Conservation (phyloP, 208 protist species). For the Leptomonas pyrrhocoris region DNA sequence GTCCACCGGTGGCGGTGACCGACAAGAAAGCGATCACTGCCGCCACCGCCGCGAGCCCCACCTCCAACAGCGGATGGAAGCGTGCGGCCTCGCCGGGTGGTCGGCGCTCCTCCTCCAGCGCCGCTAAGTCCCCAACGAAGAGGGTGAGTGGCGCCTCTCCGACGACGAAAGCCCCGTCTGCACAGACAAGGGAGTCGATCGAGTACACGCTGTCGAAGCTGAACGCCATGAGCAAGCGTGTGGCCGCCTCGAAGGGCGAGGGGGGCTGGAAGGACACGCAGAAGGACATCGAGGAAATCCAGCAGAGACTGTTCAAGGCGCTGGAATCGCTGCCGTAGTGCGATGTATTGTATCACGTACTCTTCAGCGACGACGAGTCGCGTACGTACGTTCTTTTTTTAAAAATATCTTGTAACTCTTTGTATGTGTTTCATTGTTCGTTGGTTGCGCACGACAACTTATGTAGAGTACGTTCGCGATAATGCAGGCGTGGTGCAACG, state of each 20-base stretch:
- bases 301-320: conserved; percentile 46
- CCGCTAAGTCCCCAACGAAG: neutral
- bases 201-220: conserved; percentile 63
- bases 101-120: neutral
- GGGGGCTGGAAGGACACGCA: conserved; percentile 36
- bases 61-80: conserved; percentile 3
- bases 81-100: conserved; percentile 10
- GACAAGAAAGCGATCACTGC: neutral
- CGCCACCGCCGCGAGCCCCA: neutral
- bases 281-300: conserved; percentile 53
- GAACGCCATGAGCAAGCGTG: conserved; percentile 49
- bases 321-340: conserved; percentile 18
- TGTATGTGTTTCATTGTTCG: neutral
- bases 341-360: neutral
- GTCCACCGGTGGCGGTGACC: neutral
- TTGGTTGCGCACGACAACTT: too few relatives aligned
- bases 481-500: too few relatives aligned
- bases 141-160: neutral
- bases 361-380: too few relatives aligned
- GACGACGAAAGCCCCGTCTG: conserved; percentile 4
- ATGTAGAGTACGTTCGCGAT: too few relatives aligned
- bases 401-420: neutral
- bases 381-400: conserved; percentile 29
- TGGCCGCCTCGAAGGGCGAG: conserved; percentile 8
- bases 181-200: conserved; percentile 39